These are phyloP conservation scores for Incumbomyces lentus DNA, from an alignment of 2,329 filamentous ascomycete species.

Conservation along the genomic window DNA sequence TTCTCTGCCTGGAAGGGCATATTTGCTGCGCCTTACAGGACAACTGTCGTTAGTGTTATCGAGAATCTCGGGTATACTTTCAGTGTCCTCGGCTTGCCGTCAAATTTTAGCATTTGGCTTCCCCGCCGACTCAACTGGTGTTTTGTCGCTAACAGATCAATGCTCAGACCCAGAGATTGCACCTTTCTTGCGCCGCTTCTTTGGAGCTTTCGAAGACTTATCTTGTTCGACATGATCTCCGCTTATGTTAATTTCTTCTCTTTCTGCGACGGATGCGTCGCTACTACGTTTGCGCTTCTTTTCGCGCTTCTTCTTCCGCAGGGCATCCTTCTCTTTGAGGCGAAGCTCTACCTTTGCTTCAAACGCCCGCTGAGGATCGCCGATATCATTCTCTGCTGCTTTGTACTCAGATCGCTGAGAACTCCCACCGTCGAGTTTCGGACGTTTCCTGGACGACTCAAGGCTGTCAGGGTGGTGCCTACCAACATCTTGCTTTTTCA, in stretches of 20 bases:
- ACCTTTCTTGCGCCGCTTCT: neutral
- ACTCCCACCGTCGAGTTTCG: conserved; percentile 14
- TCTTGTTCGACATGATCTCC: neutral
- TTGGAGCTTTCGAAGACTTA: neutral
- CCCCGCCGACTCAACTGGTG: neutral
- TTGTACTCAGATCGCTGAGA: neutral
- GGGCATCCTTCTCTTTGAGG: conserved; percentile 34
- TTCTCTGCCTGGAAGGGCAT: too few species aligned
- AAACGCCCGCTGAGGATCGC: neutral
- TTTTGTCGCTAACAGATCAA: neutral
- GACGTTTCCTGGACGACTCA: conserved; percentile 16
- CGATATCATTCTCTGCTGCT: conserved; percentile 5
- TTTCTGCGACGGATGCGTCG: conserved; percentile 2
- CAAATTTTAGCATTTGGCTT: too few species aligned
- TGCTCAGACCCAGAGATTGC: neutral
- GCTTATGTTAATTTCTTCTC: neutral
- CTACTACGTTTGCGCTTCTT: conserved; percentile 35
- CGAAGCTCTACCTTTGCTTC: conserved; percentile 32
- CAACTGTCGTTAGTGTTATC: too few species aligned
- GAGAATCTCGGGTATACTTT: too few species aligned
- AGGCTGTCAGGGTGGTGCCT: neutral
- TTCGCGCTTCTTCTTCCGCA: conserved; percentile 26
- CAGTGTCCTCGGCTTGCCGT: too few species aligned
- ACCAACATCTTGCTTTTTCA: neutral
- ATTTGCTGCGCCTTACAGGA: too few species aligned